Percentiles rank a stretch among this genome's conserved stretches.
Conservation (phyloP, 495 filamentous ascomycete species). For the Corynascus novoguineensis region DNA sequence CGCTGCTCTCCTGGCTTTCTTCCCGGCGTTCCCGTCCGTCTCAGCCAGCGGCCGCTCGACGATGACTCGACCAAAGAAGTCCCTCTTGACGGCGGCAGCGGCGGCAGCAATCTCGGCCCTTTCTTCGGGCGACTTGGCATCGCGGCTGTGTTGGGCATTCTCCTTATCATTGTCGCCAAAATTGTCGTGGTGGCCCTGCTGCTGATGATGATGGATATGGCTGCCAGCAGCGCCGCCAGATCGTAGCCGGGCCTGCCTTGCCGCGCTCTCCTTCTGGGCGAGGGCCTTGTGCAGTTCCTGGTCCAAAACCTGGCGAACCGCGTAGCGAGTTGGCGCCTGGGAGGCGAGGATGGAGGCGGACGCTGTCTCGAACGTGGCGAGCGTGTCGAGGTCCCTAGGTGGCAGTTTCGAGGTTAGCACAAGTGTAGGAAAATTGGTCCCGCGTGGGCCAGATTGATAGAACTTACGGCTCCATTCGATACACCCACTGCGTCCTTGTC, state of each 20-base stretch:
- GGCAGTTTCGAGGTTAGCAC: not conserved
- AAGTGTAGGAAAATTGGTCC: not conserved
- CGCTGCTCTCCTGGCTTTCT: constrained; percentile 27
- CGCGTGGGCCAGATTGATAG: not conserved
- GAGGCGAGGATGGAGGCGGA: constrained; percentile 40
- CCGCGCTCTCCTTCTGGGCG: constrained; percentile 52
- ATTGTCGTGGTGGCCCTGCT: not conserved
- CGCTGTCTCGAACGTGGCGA: constrained; percentile 57
- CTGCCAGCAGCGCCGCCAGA: constrained; percentile 32
- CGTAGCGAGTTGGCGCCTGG: constrained; percentile 71
- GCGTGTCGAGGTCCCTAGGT: constrained; percentile 54
- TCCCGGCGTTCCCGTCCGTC: constrained; percentile 29
- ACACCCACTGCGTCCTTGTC: constrained; percentile 64
- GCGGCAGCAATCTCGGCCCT: constrained; percentile 17
- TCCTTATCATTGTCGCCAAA: constrained; percentile 35
- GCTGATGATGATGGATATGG: not conserved
- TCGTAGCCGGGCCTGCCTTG: constrained; percentile 51
- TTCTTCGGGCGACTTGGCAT: not conserved
- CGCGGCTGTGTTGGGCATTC: constrained; percentile 25
- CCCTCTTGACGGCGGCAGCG: constrained; percentile 57
- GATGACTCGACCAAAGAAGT: constrained; percentile 84
- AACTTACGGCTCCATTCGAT: constrained; percentile 90
- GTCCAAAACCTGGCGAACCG: constrained; percentile 86
- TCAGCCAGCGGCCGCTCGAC: constrained; percentile 39
- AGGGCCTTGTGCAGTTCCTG: constrained; percentile 74